Conservation (phyloP, 495 filamentous ascomycete genomes). For the Trichoderma parareesei region DNA sequence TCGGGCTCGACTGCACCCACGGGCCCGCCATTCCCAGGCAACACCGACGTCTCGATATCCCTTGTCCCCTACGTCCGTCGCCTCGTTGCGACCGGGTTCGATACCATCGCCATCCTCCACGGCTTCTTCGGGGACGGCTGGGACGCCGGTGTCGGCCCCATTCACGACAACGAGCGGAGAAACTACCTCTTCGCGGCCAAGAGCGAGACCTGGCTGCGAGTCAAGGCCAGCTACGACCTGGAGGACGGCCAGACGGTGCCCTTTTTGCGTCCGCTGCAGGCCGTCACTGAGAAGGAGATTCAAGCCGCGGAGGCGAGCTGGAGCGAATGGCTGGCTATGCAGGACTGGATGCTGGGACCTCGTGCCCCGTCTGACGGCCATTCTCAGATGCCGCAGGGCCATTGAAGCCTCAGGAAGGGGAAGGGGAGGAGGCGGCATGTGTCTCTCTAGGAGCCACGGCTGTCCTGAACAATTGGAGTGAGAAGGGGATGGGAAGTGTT, state of each 20-base stretch:
- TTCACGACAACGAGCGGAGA: conserved; percentile 83
- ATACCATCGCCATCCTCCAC: conserved; percentile 74
- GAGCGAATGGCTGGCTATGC: conserved; percentile 86
- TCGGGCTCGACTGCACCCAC: conserved; percentile 12
- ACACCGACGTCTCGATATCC: conserved; percentile 15
- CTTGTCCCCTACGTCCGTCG: conserved; percentile 86
- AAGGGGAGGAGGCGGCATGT: neutral
- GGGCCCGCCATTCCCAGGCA: conserved; percentile 19
- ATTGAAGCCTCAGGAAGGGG: neutral
- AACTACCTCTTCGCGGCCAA: conserved; percentile 96
- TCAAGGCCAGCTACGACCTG: conserved; percentile 88
- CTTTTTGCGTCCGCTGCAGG: conserved; percentile 72
- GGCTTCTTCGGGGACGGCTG: conserved; percentile 96
- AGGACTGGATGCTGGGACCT: conserved; percentile 87
- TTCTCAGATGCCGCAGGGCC: neutral
- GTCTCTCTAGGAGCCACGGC: neutral
- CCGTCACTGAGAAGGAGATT: conserved; percentile 71
- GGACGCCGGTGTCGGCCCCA: conserved; percentile 62
- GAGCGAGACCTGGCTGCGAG: conserved; percentile 75
- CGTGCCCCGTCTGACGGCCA: conserved; percentile 26
- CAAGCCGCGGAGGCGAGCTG: conserved; percentile 71
- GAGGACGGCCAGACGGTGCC: conserved; percentile 71
- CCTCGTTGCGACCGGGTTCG: conserved; percentile 85
- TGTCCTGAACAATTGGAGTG: neutral
- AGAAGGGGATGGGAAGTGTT: neutral